These are phyloP conservation scores for Magnaporthales sp. DNA, from an alignment of 2,329 filamentous ascomycete species.

Conservation along the genomic window DNA sequence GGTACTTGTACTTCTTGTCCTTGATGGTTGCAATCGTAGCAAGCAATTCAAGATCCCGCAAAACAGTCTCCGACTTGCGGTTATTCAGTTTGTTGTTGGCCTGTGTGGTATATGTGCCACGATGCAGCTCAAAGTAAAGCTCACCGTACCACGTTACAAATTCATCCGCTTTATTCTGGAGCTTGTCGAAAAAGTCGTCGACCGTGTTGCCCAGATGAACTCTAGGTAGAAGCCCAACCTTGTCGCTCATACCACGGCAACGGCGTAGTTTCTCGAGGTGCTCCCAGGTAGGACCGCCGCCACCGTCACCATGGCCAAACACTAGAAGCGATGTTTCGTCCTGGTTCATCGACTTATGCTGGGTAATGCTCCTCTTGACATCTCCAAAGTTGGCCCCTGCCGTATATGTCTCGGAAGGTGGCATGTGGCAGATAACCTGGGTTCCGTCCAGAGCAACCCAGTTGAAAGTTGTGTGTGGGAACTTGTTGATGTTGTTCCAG, in stretches of 20 bases:
- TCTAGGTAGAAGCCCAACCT: slow-evolving; percentile 47
- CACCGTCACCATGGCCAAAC: slow-evolving; percentile 58
- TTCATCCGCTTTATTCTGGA: slow-evolving; percentile 51
- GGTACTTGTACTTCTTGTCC: slow-evolving; percentile 49
- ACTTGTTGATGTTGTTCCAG: slow-evolving; percentile 69
- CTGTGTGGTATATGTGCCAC: slow-evolving; percentile 63
- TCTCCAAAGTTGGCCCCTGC: slow-evolving; percentile 55
- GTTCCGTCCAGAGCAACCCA: slow-evolving; percentile 62
- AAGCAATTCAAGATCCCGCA: slow-evolving; percentile 58
- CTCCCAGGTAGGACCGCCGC: slow-evolving; percentile 56
- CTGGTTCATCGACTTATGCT: slow-evolving; percentile 60
- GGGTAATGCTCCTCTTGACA: slow-evolving; percentile 52
- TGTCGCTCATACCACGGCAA: slow-evolving; percentile 55
- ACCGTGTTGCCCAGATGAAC: slow-evolving; percentile 57
- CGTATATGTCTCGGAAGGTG: slow-evolving; percentile 58
- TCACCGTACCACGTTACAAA: slow-evolving; percentile 63
- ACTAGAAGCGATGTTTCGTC: slow-evolving; percentile 51
- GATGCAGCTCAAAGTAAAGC: slow-evolving; percentile 61
- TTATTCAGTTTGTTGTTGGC: slow-evolving; percentile 63
- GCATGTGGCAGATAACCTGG: slow-evolving; percentile 63
- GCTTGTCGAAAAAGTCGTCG: slow-evolving; percentile 55
- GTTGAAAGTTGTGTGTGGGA: slow-evolving; percentile 63
- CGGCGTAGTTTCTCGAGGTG: slow-evolving; percentile 60
- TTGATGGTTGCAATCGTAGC: slow-evolving; percentile 52
- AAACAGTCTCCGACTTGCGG: slow-evolving; percentile 50